These are phyloP conservation scores for Xylaria sp. DNA, from an alignment of 2,329 filamentous ascomycete genomes.

Conservation along the genomic window DNA sequence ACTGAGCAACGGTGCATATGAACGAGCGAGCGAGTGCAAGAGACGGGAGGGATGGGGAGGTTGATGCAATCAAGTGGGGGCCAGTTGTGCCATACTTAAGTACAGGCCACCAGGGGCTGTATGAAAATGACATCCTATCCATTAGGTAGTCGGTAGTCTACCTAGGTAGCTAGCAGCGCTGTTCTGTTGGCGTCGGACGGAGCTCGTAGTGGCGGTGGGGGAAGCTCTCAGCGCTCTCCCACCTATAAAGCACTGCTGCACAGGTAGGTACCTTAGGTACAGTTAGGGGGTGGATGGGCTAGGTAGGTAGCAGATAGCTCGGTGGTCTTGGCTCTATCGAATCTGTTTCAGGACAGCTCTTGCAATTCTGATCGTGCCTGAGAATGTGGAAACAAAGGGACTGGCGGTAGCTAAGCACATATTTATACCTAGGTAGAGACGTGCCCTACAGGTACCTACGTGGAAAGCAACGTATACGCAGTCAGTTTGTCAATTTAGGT, in stretches of 20 bases:
- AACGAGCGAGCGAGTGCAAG: constrained; percentile 3
- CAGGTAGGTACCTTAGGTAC: too few species aligned
- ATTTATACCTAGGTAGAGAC: too few species aligned
- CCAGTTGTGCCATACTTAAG: neutral
- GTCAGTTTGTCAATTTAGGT: neutral
- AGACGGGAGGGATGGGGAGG: constrained; percentile 27
- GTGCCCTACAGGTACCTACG: too few species aligned
- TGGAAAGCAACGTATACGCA: too few species aligned
- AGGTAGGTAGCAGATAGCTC: too few species aligned
- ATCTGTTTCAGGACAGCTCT: constrained; percentile 8
- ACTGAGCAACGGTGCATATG: constrained; percentile 10
- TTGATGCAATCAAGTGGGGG: constrained; percentile 40
- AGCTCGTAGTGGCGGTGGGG: neutral
- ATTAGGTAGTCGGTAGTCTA: neutral
- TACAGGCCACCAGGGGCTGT: neutral
- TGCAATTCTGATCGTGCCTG: too few species aligned
- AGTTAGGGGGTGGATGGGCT: too few species aligned
- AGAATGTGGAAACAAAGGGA: neutral
- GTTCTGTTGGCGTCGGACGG: neutral
- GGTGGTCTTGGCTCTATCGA: too few species aligned
- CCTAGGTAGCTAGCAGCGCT: too few species aligned
- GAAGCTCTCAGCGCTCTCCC: neutral
- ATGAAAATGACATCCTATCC: neutral
- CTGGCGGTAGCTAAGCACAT: neutral
- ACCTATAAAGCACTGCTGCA: too few species aligned